Evolutionary conservation across 495 filamentous ascomycete species (phyloP).

Genomic region (Penicillium argentinense): DNA sequence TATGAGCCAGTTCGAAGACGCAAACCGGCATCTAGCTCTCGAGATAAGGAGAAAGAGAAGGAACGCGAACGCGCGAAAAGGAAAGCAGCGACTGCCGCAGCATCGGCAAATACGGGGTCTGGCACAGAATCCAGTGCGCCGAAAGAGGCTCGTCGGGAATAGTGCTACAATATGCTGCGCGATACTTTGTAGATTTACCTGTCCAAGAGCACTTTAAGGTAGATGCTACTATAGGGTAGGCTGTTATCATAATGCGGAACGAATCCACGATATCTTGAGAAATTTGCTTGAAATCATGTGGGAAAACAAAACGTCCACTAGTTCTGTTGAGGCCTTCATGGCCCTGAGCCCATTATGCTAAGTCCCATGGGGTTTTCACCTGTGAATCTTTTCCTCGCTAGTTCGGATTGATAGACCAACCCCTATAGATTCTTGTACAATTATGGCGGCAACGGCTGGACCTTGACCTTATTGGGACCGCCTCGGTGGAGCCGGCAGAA

Average conservation of each 20-base stretch:
- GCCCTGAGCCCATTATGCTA: too few relatives aligned
- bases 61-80: conserved; percentile 27
- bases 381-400: too few relatives aligned
- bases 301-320: too few relatives aligned
- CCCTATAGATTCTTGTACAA: too few relatives aligned
- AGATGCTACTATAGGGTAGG: background rate
- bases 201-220: too few relatives aligned
- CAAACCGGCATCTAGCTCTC: conserved; percentile 44
- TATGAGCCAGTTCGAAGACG: conserved; percentile 66
- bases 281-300: too few relatives aligned
- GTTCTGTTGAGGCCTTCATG: too few relatives aligned
- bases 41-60: conserved; percentile 39
- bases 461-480: conserved; percentile 11
- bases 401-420: too few relatives aligned
- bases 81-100: conserved; percentile 19
- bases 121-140: conserved; percentile 15
- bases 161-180: background rate
- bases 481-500: conserved; percentile 10
- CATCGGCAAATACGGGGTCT: conserved; percentile 11
- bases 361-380: too few relatives aligned
- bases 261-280: conserved; percentile 12
- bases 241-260: conserved; percentile 13
- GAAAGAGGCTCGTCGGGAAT: conserved; percentile 15
- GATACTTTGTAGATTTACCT: too few relatives aligned
- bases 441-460: too few relatives aligned